A percentile compares a stretch with the other conserved stretches of the same genome.
phyloP scores from a whole-genome alignment of 2,329 filamentous ascomycete species.

The Penicillium occitanis region DNA sequence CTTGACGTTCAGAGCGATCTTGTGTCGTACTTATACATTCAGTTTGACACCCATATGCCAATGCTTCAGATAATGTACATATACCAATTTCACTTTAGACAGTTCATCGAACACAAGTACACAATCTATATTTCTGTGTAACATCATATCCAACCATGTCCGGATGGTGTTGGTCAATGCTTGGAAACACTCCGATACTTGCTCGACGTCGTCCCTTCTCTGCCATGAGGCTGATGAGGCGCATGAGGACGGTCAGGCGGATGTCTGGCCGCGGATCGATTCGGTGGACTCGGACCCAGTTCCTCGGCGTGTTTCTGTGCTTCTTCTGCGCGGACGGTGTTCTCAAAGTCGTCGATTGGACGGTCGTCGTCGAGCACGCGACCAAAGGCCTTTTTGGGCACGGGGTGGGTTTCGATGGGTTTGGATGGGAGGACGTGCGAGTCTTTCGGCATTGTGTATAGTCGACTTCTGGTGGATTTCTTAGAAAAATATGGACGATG shows the following conservation, averaged over 20 bases:
- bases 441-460: constrained; percentile 11
- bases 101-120: not conserved
- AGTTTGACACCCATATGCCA: constrained; percentile 8
- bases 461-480: too few relatives aligned
- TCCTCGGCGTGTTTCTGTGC: constrained; percentile 10
- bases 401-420: constrained; percentile 16
- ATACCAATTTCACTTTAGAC: not conserved
- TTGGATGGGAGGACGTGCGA: constrained; percentile 16
- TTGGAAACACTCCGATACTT: constrained; percentile 20
- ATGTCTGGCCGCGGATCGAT: constrained; percentile 17
- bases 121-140: not conserved
- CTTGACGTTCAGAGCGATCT: not conserved
- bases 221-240: constrained; percentile 6
- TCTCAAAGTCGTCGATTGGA: constrained; percentile 21
- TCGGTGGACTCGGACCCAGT: constrained; percentile 17
- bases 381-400: constrained; percentile 21
- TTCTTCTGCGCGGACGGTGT: constrained; percentile 19
- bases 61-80: constrained; percentile 6
- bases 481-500: too few relatives aligned
- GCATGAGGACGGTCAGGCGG: constrained; percentile 7
- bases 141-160: not conserved
- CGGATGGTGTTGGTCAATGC: not conserved
- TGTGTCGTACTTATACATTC: not conserved
- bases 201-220: constrained; percentile 18
- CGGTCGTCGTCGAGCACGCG: constrained; percentile 21